Evolutionary conservation across 306 rosid species (phyloP).

Genomic region (Spatholobus suberectus): DNA sequence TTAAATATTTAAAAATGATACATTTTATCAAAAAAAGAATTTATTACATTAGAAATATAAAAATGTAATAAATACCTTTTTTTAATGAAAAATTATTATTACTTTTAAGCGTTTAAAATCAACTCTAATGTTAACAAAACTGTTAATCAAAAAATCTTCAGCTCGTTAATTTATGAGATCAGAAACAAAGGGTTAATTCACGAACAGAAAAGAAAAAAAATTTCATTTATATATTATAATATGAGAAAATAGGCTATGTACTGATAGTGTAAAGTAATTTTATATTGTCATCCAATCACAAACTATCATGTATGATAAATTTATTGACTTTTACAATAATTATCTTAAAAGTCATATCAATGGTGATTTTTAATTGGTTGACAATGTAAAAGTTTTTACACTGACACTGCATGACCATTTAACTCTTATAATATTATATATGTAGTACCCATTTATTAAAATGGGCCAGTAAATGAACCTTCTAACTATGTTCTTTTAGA

Average conservation of each 20-base stretch:
- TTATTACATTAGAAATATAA: background rate
- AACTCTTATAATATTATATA: too few relatives aligned
- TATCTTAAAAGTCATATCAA: too few relatives aligned
- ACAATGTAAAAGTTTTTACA: too few relatives aligned
- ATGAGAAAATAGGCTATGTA: too few relatives aligned
- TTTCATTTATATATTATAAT: background rate
- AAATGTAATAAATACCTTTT: background rate
- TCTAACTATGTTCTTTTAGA: background rate
- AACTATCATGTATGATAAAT: too few relatives aligned
- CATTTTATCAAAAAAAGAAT: background rate
- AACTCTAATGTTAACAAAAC: background rate
- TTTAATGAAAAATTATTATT: background rate
- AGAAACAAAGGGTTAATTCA: constrained; percentile 18
- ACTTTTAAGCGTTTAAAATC: background rate
- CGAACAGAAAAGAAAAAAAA: background rate
- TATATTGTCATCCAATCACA: too few relatives aligned
- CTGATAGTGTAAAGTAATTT: too few relatives aligned
- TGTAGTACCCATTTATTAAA: background rate
- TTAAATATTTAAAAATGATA: background rate
- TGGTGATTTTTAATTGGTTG: too few relatives aligned
- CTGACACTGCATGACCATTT: too few relatives aligned
- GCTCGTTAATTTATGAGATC: background rate
- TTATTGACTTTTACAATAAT: too few relatives aligned
- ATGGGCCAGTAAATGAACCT: background rate
- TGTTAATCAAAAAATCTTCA: background rate